phyloP scores from a whole-genome alignment of 2,329 filamentous ascomycete species.

The Colletotrichum euphorbiae region DNA sequence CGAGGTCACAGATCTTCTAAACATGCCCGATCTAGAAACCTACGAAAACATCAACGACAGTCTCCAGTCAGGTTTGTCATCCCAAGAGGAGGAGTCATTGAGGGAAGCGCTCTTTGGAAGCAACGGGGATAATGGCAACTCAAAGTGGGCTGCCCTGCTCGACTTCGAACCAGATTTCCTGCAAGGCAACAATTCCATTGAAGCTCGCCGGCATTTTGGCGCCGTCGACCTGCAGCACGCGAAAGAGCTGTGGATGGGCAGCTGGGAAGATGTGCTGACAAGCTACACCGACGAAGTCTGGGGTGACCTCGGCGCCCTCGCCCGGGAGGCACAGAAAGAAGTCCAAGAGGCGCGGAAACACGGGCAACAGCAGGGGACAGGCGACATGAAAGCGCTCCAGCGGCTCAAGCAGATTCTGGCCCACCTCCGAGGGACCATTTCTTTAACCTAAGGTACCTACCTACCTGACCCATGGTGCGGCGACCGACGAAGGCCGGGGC shows the following conservation, averaged over 20 bases:
- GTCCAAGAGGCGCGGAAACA: slow-evolving; percentile 52
- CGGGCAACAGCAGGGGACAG: background rate
- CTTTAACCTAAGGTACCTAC: too few relatives aligned
- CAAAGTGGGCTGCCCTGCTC: slow-evolving; percentile 59
- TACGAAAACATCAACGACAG: slow-evolving; percentile 38
- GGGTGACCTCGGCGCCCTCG: slow-evolving; percentile 70
- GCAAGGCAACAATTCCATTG: slow-evolving; percentile 28
- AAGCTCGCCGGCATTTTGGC: slow-evolving; percentile 50
- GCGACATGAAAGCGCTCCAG: slow-evolving; percentile 47
- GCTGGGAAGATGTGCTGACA: slow-evolving; percentile 68
- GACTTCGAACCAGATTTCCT: slow-evolving; percentile 64
- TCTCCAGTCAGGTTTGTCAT: slow-evolving; percentile 35
- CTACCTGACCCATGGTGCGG: too few relatives aligned
- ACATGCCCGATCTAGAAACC: slow-evolving; percentile 34
- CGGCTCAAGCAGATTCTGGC: slow-evolving; percentile 52
- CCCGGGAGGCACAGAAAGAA: slow-evolving; percentile 67
- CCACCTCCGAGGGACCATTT: slow-evolving; percentile 48
- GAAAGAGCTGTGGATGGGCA: slow-evolving; percentile 60
- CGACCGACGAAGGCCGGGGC: background rate
- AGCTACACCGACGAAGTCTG: slow-evolving; percentile 75
- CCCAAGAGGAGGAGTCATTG: slow-evolving; percentile 41
- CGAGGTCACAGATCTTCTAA: slow-evolving; percentile 38
- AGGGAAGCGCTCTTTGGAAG: slow-evolving; percentile 44
- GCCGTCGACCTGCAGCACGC: slow-evolving; percentile 52
- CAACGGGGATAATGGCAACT: slow-evolving; percentile 1